Base-by-base conservation (phyloP, 164 flowering plant genomes). In the Houttuynia cordata region DNA sequence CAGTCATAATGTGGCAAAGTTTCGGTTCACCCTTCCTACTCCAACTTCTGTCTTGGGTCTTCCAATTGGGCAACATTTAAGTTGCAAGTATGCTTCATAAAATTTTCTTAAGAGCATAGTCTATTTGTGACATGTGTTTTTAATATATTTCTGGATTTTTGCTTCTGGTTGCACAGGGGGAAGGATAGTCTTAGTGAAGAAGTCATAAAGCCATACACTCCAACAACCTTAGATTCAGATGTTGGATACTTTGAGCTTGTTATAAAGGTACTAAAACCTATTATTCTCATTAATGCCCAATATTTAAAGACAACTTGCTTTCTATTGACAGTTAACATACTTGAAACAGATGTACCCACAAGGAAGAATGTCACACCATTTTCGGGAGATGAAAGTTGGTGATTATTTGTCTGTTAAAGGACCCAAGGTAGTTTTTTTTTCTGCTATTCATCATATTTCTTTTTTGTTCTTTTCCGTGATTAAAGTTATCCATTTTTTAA, bases 321-420 rank as follows among this genome's bases (percentile, higher is more conserved):
- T 50, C 59, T 52, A 2, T 24, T 45, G 17, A 45, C 49, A 8
- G 17, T 45, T 14, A 45, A 12, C 12, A 45, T 45, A 17, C 12
- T 7, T 45, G 13, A 45, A 59, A 9, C 74, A 93, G 97, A 93
- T 93, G 99, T 93, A 93, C 73, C 93, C 97, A 20, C 99, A 88
- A 86, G 99, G 99, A 78, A 77, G 99, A 67, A 94, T 94, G 99
- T 94, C 99, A n/a, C 99, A 94, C 70, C 97, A 91, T 81, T 94
- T 94, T 67, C 81, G 99, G 10, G 99, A 94, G 78, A 86, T 94
- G 99, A 79, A 77, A 53, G 96, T 78, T 57, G 97, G 97, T 64
- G 96, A 94, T 66, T 79, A 75, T 70, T 63, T 93, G 65, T 68
- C 92, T 66, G 97, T 93, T 18, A 93, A 83, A 75, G 97, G 99